A percentile compares a stretch with the other conserved stretches of the same genome.
phyloP scores from a whole-genome alignment of 2,329 filamentous ascomycete species.

The Byssothecium circinans region DNA sequence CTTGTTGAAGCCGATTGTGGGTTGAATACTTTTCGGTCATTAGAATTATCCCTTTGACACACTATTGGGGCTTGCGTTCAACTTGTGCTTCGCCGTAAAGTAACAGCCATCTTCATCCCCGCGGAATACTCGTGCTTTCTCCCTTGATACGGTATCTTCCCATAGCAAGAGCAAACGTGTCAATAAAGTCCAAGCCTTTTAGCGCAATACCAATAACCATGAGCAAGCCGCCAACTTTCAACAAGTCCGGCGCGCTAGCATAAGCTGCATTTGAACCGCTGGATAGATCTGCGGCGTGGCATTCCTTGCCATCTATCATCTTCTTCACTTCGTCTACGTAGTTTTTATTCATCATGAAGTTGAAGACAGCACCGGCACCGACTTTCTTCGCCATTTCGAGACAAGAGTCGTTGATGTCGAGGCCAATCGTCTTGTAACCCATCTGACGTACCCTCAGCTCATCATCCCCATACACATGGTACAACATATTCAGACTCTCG shows the following conservation, averaged over 20 bases:
- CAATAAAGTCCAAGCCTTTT: slow-evolving; percentile 41
- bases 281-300: slow-evolving; percentile 48
- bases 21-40: slow-evolving; percentile 35
- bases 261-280: slow-evolving; percentile 45
- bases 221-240: slow-evolving; percentile 45
- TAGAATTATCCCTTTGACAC: slow-evolving; percentile 1
- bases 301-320: slow-evolving; percentile 45
- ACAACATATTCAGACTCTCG: background rate
- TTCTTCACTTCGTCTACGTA: slow-evolving; percentile 47
- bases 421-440: slow-evolving; percentile 47
- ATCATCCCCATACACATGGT: no score
- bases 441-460: slow-evolving; percentile 24
- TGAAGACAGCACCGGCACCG: slow-evolving; percentile 49
- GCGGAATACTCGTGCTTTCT: slow-evolving; percentile 48
- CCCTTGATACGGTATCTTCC: slow-evolving; percentile 47
- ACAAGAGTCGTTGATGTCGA: slow-evolving; percentile 50
- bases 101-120: slow-evolving; percentile 50
- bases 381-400: slow-evolving; percentile 45
- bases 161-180: slow-evolving; percentile 46
- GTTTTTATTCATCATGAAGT: slow-evolving; percentile 44
- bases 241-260: slow-evolving; percentile 38
- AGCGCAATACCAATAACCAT: slow-evolving; percentile 50
- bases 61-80: no score
- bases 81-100: slow-evolving; percentile 46
- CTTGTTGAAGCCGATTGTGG: slow-evolving; percentile 44